Evolutionary conservation across 805 yeast genomes (phyloP).

Genomic region (Yamadazyma paraphyllophila): DNA sequence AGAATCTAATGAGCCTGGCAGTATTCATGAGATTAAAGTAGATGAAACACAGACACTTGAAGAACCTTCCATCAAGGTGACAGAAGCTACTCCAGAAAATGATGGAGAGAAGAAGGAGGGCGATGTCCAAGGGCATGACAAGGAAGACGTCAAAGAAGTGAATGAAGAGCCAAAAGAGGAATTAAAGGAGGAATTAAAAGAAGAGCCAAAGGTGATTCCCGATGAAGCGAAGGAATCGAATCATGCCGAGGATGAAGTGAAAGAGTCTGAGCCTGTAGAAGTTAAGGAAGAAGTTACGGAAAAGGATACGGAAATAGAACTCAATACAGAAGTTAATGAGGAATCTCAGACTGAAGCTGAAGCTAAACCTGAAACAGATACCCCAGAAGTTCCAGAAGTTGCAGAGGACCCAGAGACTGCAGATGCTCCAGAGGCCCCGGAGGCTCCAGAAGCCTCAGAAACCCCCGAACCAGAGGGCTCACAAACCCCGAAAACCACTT

Average conservation of each 20-base stretch:
- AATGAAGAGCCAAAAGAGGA: conserved; percentile 1
- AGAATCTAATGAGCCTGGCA: background rate
- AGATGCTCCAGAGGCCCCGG: background rate
- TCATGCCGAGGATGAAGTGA: background rate
- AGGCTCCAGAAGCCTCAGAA: conserved; percentile 4
- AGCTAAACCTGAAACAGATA: conserved; percentile 22
- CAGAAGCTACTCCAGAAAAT: conserved; percentile 6
- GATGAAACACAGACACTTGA: background rate
- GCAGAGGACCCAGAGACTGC: conserved; percentile 7
- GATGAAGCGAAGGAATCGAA: conserved; percentile 3
- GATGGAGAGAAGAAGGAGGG: conserved; percentile 1
- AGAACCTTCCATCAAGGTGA: conserved; percentile 5
- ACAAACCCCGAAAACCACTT: background rate
- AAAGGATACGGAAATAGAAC: no score
- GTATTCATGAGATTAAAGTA: background rate
- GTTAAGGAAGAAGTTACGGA: background rate
- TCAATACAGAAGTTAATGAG: no score
- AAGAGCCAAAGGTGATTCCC: background rate
- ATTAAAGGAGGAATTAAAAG: background rate
- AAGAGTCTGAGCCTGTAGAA: conserved; percentile 1
- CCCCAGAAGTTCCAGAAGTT: conserved; percentile 19
- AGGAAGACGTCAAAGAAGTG: conserved; percentile 1
- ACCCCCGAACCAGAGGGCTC: background rate
- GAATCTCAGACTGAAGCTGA: conserved; percentile 1
- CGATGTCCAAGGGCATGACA: background rate